Percentiles rank a stretch among this genome's conserved stretches.
These are phyloP conservation scores for Beta macrorhiza DNA, from an alignment of 179 eudicot genomes.

Conservation along the genomic window DNA sequence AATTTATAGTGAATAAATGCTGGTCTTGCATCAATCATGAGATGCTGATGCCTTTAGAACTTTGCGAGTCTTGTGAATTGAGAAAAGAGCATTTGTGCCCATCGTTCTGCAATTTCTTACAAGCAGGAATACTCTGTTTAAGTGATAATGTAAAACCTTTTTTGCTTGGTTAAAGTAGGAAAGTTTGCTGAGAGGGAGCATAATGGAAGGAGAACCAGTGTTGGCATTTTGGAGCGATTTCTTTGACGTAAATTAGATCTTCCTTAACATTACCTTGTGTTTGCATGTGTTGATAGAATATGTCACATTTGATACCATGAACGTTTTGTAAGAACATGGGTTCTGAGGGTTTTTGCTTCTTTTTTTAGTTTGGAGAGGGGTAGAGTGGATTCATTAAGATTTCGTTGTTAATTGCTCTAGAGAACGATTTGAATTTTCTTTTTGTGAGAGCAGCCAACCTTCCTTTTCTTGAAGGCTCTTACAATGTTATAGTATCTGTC, in stretches of 20 bases:
- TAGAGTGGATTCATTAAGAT: too few relatives aligned
- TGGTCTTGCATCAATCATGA: background rate
- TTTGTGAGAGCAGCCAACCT: background rate
- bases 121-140: background rate
- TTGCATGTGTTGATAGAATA: background rate
- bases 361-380: too few relatives aligned
- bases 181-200: background rate
- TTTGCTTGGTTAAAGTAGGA: background rate
- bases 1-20: background rate
- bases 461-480: background rate
- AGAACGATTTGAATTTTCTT: too few relatives aligned
- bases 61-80: background rate
- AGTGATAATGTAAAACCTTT: background rate
- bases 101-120: background rate
- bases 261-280: background rate
- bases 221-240: background rate
- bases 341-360: too few relatives aligned
- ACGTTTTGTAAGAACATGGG: too few relatives aligned
- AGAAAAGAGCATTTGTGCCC: background rate
- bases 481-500: background rate
- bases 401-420: too few relatives aligned
- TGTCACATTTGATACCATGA: background rate
- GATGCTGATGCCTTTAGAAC: background rate
- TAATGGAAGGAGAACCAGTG: background rate
- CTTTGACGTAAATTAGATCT: background rate